Evolutionary conservation across 2,329 filamentous ascomycete species (phyloP), one percentile per base, ranked within the genome.

Genomic region (Fusarium concolor): DNA sequence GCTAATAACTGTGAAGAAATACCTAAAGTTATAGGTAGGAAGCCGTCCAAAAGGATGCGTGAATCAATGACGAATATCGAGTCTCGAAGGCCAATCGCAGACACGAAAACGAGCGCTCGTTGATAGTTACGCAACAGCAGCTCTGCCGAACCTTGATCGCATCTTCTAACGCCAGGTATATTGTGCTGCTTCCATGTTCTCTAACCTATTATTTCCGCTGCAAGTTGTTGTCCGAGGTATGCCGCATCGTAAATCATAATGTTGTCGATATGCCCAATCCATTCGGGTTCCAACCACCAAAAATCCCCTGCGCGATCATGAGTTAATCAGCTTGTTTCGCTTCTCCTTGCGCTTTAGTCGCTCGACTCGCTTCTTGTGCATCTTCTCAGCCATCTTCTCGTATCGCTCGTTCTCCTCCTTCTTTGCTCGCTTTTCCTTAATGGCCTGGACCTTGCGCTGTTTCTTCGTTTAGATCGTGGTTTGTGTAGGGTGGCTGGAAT

Each of bases 331-430:
- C 83, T 95, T 96, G 81, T 95, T 99, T 77, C 96, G 89, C 90
- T 98, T 98, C 85, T 99, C 96, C 80, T 93, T 92, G 77, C 94
- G 88, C 89, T 94, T 97, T 80, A 97, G 81, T 73, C 96, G 88
- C 82, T 99, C 96, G 14, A 98, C 91, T 65, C 94, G 87, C 86
- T 97, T 98, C 81, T 88, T 89, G 83, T 98, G 95, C 96, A 99
- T 98, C 84, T 96, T 98, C 82, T 94, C 93, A 20, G 94, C 95
- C 88, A 99, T 88, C 84, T 94, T 93, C 79, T 94, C 93, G 77
- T 95, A 98, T 71, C 95, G 86, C 76, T 94, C 93, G 80, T 92
- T 94, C 84, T 98, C 96, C 74, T 93, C 94, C 86, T 97, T 98
- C 52, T 90, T 92, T 20, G 89, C 91, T 71, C 93, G 88, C 80